Base-by-base conservation (phyloP, 2,329 filamentous ascomycete species). In the Colletotrichum lini region DNA sequence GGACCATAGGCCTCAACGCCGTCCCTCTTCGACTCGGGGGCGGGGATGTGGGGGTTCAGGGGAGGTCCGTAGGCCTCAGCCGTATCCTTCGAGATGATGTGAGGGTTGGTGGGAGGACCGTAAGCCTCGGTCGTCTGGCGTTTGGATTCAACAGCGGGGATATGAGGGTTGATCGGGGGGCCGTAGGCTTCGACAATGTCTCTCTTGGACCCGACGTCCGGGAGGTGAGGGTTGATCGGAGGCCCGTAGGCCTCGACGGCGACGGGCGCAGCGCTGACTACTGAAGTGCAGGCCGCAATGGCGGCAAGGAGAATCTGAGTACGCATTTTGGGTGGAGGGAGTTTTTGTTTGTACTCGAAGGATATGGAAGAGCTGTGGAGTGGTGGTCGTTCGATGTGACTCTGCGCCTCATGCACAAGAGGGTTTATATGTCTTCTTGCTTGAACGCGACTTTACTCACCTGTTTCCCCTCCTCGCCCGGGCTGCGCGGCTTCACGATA, bases 31-130 rank as follows among this genome's bases (percentile, higher is more conserved):
- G 42, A 38, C 18, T 69, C 53, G 16, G 66, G 23, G 2, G 54
- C 45, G 16, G 45, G 35, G 35, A 71, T 67, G 26, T 72, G 65
- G 18, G 65, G 69, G 35, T 60, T 70, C 13, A 42, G 4, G 16
- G 67, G 67, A n/a, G 67, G 67, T 0, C 67, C 67, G 16, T 70
- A 70, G 2, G 67, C 67, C 8, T 67, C 65, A 9, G 57, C 65
- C 2, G 57, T 35, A 10, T 67, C 65, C 44, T 47, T 63, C 56
- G 45, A 21, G 26, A 57, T 35, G 38, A 66, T 70, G 42, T 70
- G 44, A 18, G 66, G 66, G 61, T 69, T 69, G 40, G 26, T 10
- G 4, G 67, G 67, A 18, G 67, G 62, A 1, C 67, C 67, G 3
- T 70, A 68, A 6, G 66, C 66, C 16, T 69, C 66, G 8, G 44